These are phyloP conservation scores for Triticum turgidum DNA, from an alignment of 176 grass and related monocot genomes.

Conservation along the genomic window DNA sequence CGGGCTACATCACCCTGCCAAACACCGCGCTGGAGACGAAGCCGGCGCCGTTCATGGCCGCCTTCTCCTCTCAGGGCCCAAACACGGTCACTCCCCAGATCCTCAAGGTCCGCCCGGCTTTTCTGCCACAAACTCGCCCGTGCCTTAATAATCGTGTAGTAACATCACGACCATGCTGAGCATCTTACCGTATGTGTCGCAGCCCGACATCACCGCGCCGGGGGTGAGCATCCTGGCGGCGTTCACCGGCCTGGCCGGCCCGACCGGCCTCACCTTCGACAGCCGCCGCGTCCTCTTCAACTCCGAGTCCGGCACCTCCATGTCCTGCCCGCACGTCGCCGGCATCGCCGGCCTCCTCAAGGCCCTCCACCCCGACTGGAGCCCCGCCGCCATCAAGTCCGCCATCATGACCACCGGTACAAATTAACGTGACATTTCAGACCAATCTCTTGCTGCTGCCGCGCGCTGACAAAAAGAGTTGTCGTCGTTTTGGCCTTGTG, in stretches of 20 bases:
- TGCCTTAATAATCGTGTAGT: neutral
- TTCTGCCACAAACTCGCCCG: neutral
- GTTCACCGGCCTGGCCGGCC: constrained; percentile 47
- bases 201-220: constrained; percentile 96
- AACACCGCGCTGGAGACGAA: constrained; percentile 59
- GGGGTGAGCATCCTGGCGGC: constrained; percentile 86
- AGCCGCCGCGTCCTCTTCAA: constrained; percentile 79
- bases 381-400: constrained; percentile 85
- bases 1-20: constrained; percentile 57
- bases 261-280: constrained; percentile 72
- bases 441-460: too few relatives aligned
- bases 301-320: constrained; percentile 90
- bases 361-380: constrained; percentile 69
- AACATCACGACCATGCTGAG: too few relatives aligned
- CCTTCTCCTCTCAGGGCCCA: constrained; percentile 83
- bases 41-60: constrained; percentile 87
- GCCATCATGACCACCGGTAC: constrained; percentile 72
- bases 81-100: constrained; percentile 81
- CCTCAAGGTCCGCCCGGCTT: constrained; percentile 57
- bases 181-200: neutral
- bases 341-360: constrained; percentile 83
- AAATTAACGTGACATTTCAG: too few relatives aligned
- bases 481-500: too few relatives aligned
- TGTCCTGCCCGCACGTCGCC: constrained; percentile 88
- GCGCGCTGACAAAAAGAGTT: too few relatives aligned